These are phyloP conservation scores for Themeda triandra DNA, from an alignment of 176 grass and related monocot genomes.

Conservation along the genomic window DNA sequence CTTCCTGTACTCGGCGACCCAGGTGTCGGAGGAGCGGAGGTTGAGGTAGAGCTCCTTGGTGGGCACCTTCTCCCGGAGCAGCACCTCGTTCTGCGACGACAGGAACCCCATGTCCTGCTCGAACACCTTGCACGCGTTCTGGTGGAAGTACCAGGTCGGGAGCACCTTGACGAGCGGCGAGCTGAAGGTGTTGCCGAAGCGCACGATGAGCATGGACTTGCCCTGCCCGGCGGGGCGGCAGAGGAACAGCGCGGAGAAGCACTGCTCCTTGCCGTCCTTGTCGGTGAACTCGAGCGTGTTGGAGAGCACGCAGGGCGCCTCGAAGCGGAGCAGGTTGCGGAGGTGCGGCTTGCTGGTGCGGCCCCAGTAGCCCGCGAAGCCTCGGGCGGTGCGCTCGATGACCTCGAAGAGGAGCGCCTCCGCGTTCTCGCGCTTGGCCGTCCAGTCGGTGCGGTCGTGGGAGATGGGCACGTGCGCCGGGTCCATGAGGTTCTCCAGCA, in stretches of 20 bases:
- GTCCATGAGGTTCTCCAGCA: conserved; percentile 97
- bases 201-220: conserved; percentile 76
- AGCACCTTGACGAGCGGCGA: conserved; percentile 39
- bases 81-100: conserved; percentile 93
- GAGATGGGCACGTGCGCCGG: conserved; percentile 94
- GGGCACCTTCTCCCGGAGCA: conserved; percentile 75
- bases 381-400: conserved; percentile 51
- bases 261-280: conserved; percentile 59
- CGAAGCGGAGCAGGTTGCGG: conserved; percentile 67
- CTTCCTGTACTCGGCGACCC: conserved; percentile 91
- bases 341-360: conserved; percentile 25
- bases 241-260: conserved; percentile 74
- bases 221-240: conserved; percentile 81
- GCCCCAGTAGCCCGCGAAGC: conserved; percentile 79
- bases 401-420: conserved; percentile 79
- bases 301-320: conserved; percentile 74
- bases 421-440: conserved; percentile 79
- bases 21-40: conserved; percentile 71
- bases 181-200: conserved; percentile 48
- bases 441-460: conserved; percentile 97
- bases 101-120: conserved; percentile 99
- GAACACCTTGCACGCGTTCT: conserved; percentile 84
- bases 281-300: conserved; percentile 62
- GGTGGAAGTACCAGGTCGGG: conserved; percentile 71
- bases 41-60: conserved; percentile 90